Evolutionary conservation across 768 basidiomycete genomes (phyloP), one percentile per base, ranked within the genome.

Genomic region (Termitomyces sp.): DNA sequence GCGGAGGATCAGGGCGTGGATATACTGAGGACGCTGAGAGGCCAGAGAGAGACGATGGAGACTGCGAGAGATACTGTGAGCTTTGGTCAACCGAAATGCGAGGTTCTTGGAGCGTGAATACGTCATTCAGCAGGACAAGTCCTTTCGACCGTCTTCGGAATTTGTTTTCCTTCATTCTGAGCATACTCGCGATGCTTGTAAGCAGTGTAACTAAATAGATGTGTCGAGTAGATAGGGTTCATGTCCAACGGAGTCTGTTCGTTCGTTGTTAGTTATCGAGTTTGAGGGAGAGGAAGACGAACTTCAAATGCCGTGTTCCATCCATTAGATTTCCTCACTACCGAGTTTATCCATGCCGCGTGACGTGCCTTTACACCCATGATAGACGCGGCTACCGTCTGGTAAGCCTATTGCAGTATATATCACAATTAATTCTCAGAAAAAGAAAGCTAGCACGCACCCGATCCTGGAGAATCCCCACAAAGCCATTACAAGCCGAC

Each of bases 281-380:
- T 22, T 3, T 31, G 18, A 16, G 18, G n/a, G 22, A 46, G 31
- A 30, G 8, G 11, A 16, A 27, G 27, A 59, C 65, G n/a, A 60
- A 80, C 84, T 68, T 88, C 85, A 66, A 85, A 83, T 7, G 85
- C 73, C 4, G 41, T 54, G 20, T 54, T 54, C 54, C 54, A 54
- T 6, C n/a, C 39, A 22, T 54, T 54, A 12, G 39, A 42, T 6
- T 54, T 54, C 6, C 73, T 70, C 42, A 83, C 78, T 16, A 81
- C 76, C 1, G 79, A 77, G 61, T 76, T 74, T 37, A 89, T 69
- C 86, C 86, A 89, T 1, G 79, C 73, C n/a, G 83, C 77, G 58
- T 89, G 87, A 36, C 86, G 79, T 24, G 85, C 78, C 66, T 89
- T 85, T 54, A 79, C 80, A 16, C 72, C 70, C 12, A 89, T 74